Evolutionary conservation across 129 eudicot genomes (phyloP).

Genomic region (Arctium minus): DNA sequence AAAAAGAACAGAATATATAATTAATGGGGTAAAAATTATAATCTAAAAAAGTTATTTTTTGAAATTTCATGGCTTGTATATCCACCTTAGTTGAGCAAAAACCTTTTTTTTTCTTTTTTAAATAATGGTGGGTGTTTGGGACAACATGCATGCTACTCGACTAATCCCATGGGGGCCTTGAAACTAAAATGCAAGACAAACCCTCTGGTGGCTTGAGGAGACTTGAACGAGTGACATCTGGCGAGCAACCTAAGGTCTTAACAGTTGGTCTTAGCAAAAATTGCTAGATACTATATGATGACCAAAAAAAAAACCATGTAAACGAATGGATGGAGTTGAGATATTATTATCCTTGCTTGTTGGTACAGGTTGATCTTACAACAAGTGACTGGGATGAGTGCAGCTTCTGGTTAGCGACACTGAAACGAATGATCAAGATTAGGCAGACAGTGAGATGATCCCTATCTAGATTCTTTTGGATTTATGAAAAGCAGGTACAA

Average conservation of each 20-base stretch:
- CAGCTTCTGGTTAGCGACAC: constrained; percentile 81
- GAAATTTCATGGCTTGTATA: too few relatives aligned
- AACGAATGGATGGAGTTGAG: neutral
- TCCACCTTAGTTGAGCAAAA: too few relatives aligned
- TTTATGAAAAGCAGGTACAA: neutral
- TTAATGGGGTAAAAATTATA: neutral
- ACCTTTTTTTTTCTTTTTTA: too few relatives aligned
- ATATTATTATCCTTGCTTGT: neutral
- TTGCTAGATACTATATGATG: neutral
- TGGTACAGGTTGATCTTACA: constrained; percentile 65
- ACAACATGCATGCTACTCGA: too few relatives aligned
- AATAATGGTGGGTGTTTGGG: too few relatives aligned
- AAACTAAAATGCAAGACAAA: neutral
- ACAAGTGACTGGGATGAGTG: constrained; percentile 97
- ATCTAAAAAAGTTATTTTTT: neutral
- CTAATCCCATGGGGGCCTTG: too few relatives aligned
- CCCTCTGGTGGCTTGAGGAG: neutral
- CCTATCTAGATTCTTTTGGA: constrained; percentile 11
- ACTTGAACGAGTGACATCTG: too few relatives aligned
- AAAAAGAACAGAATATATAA: too few relatives aligned
- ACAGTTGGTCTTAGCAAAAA: neutral
- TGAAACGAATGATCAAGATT: constrained; percentile 80
- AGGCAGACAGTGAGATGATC: constrained; percentile 70
- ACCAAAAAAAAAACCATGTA: neutral
- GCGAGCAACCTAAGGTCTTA: too few relatives aligned